These are phyloP conservation scores for Cucurbita moschata DNA, from an alignment of 306 rosid species.

Conservation along the genomic window DNA sequence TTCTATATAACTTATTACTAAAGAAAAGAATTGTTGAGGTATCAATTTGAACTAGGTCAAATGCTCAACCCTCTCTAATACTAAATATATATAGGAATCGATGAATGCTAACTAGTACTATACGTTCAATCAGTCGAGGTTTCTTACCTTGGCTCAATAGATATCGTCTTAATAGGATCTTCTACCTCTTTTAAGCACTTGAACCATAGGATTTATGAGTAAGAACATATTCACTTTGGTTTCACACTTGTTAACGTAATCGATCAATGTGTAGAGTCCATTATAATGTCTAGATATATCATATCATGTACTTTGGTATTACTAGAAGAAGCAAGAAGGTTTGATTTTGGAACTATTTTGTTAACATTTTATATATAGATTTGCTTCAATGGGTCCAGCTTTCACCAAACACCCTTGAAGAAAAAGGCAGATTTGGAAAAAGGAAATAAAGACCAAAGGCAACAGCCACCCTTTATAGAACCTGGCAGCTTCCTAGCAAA, in stretches of 20 bases:
- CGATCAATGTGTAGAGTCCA: not conserved
- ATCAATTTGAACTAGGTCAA: too few species aligned
- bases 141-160: not conserved
- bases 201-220: not conserved
- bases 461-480: not conserved
- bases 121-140: too few species aligned
- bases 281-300: not conserved
- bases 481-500: conserved; percentile 6
- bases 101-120: too few species aligned
- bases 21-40: too few species aligned
- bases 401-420: not conserved
- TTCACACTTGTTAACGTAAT: not conserved
- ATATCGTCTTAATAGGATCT: too few species aligned
- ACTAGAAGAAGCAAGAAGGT: not conserved
- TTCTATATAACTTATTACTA: not conserved
- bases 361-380: not conserved
- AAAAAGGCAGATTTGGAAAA: not conserved
- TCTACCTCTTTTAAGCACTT: not conserved
- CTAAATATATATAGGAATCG: too few species aligned
- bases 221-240: not conserved
- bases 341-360: not conserved
- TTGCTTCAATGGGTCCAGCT: not conserved
- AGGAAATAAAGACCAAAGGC: not conserved
- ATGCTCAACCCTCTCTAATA: too few species aligned
- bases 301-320: not conserved